Evolutionary conservation across 306 rosid species (phyloP).

Genomic region (Geum urbanum): DNA sequence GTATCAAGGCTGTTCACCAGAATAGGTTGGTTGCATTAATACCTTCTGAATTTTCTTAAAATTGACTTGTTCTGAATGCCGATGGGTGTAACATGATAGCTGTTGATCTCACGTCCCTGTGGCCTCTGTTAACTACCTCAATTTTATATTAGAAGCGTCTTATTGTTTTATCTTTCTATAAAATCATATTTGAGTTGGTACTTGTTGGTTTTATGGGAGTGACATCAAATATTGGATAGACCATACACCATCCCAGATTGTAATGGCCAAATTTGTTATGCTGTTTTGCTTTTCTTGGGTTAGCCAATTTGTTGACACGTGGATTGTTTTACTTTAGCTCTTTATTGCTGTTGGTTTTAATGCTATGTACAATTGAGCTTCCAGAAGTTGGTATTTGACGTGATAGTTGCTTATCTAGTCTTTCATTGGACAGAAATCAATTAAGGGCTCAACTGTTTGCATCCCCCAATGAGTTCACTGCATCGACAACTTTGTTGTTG

Average conservation of each 20-base stretch:
- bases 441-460: conserved; percentile 64
- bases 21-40: conserved; percentile 55
- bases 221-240: too few relatives aligned
- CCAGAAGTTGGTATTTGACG: conserved; percentile 12
- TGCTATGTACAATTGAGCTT: neutral
- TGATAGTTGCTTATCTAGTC: conserved; percentile 32
- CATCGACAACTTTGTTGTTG: conserved; percentile 50
- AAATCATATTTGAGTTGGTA: neutral
- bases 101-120: neutral
- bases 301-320: neutral
- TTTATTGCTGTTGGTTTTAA: neutral
- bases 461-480: conserved; percentile 43
- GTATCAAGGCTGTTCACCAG: conserved; percentile 70
- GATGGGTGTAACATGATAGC: neutral
- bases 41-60: conserved; percentile 17
- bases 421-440: conserved; percentile 51
- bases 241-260: neutral
- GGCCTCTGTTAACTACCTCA: neutral
- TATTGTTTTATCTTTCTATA: neutral
- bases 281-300: neutral
- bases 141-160: neutral
- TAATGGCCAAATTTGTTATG: neutral
- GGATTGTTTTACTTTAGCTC: neutral
- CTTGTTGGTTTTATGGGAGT: too few relatives aligned
- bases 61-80: conserved; percentile 1